A percentile compares a stretch with the other conserved stretches of the same genome.
phyloP scores from a whole-genome alignment of 108 stramenopile species.

The Schizochytrium sp. region DNA sequence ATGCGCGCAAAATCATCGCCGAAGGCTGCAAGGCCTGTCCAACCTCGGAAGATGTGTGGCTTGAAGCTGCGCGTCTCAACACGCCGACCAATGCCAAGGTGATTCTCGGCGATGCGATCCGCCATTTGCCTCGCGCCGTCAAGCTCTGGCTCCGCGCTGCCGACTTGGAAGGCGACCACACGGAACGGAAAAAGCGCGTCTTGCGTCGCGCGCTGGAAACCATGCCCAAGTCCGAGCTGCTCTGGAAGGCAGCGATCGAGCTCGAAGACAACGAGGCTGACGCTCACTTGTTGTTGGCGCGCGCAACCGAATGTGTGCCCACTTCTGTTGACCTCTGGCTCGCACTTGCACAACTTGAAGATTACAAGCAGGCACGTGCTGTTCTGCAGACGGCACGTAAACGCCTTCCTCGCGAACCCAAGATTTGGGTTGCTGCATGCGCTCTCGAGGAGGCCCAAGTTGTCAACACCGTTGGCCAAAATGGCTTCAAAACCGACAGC shows the following conservation, averaged over 20 bases:
- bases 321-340: constrained; percentile 93
- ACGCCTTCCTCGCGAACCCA: constrained; percentile 75
- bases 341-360: constrained; percentile 88
- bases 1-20: constrained; percentile 88
- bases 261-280: constrained; percentile 82
- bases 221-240: constrained; percentile 74
- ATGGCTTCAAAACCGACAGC: too few species aligned
- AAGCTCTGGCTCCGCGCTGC: constrained; percentile 63
- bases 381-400: constrained; percentile 89
- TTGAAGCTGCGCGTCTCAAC: constrained; percentile 91
- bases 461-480: background rate
- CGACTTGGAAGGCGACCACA: constrained; percentile 28
- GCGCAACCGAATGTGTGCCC: constrained; percentile 92
- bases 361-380: constrained; percentile 84
- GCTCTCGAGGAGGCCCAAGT: constrained; percentile 90
- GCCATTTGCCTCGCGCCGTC: constrained; percentile 47
- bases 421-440: constrained; percentile 89
- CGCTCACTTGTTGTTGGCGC: constrained; percentile 75
- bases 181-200: constrained; percentile 72
- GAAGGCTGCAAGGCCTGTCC: constrained; percentile 90
- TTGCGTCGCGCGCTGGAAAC: constrained; percentile 83
- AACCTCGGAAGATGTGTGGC: constrained; percentile 87
- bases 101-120: constrained; percentile 63
- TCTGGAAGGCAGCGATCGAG: constrained; percentile 94
- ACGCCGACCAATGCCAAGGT: constrained; percentile 68